phyloP scores from a whole-genome alignment of 108 stramenopile genomes.

The Cyclotella choctawhatcheeana region DNA sequence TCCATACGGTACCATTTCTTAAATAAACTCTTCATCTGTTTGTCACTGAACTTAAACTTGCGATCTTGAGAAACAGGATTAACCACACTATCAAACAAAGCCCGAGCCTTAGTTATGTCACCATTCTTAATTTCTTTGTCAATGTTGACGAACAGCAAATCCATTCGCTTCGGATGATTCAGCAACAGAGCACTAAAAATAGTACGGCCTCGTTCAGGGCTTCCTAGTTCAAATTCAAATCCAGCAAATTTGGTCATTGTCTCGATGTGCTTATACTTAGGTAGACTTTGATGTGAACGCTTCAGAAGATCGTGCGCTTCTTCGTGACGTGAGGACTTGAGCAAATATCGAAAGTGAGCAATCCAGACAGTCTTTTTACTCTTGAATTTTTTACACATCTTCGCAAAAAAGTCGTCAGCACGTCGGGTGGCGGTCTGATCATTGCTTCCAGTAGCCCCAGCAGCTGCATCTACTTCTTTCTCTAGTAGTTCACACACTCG shows the following conservation, averaged over 20 bases:
- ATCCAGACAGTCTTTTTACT: constrained; percentile 94
- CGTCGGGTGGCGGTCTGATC: constrained; percentile 37
- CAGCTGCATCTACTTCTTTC: constrained; percentile 62
- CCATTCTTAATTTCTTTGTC: constrained; percentile 96
- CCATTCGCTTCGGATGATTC: constrained; percentile 92
- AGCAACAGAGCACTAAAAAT: constrained; percentile 89
- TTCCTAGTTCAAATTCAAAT: constrained; percentile 89
- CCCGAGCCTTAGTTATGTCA: constrained; percentile 75
- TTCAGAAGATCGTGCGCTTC: constrained; percentile 87
- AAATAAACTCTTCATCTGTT: constrained; percentile 96
- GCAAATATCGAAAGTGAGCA: constrained; percentile 77
- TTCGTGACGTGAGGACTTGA: constrained; percentile 74
- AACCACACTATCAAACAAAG: constrained; percentile 74
- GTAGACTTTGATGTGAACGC: constrained; percentile 83
- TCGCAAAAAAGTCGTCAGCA: constrained; percentile 77
- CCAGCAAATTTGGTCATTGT: constrained; percentile 92
- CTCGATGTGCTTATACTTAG: constrained; percentile 91
- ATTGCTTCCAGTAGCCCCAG: constrained; percentile 42
- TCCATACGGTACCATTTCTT: constrained; percentile 96
- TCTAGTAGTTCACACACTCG: constrained; percentile 88
- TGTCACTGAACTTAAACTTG: constrained; percentile 84
- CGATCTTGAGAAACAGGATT: constrained; percentile 44
- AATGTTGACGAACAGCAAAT: constrained; percentile 92
- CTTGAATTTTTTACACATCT: constrained; percentile 90
- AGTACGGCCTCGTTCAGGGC: constrained; percentile 89